Conservation (phyloP, 1,284 basidiomycete species). For the Boletus nobilissimus region DNA sequence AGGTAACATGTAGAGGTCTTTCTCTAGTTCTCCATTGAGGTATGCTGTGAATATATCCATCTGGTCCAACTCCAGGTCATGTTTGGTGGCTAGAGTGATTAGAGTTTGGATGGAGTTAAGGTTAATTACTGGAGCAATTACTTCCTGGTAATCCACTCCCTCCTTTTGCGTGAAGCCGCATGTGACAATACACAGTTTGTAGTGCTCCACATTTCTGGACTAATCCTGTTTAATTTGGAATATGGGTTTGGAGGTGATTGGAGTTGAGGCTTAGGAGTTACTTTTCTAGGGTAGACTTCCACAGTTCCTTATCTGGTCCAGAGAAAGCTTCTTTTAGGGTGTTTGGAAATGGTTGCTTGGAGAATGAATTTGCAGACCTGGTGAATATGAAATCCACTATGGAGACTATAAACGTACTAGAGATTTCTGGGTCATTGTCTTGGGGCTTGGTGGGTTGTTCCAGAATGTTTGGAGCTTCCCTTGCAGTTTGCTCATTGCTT, state of each 20-base stretch:
- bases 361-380: background rate
- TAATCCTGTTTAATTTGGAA: background rate
- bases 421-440: background rate
- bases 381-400: background rate
- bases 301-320: too few species aligned
- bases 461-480: too few species aligned
- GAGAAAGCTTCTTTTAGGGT: background rate
- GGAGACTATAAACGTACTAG: background rate
- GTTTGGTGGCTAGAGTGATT: background rate
- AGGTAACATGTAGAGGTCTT: background rate
- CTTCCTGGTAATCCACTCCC: background rate
- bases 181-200: background rate
- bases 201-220: background rate
- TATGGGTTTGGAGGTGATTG: background rate
- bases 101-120: background rate
- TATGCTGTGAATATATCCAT: background rate
- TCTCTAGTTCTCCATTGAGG: background rate
- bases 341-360: background rate
- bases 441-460: background rate
- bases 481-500: too few species aligned
- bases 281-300: too few species aligned
- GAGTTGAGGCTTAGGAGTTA: too few species aligned
- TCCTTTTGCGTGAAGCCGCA: background rate
- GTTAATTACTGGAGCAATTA: background rate
- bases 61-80: background rate